Base-by-base conservation (phyloP, 2,329 filamentous ascomycete genomes). In the Fusarium sarcochroum region DNA sequence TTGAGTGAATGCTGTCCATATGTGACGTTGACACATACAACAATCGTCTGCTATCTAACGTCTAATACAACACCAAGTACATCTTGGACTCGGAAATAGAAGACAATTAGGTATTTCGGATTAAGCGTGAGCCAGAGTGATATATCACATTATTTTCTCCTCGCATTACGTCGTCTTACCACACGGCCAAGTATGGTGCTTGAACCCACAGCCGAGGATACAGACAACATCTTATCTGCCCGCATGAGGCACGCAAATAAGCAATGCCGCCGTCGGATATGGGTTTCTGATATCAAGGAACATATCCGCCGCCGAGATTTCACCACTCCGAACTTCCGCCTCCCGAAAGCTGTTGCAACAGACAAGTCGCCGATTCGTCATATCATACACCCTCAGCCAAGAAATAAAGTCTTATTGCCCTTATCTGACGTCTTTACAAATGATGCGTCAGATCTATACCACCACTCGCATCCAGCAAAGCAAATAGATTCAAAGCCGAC, bases 371-470 rank as follows among this genome's bases (percentile, higher is more conserved):
- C 41, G 25, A 57, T 44, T 58, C 41, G 23, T 8, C 47, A 2
- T 20, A 17, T 20, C n/a, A n/a, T 15, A n/a, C n/a, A 32, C 21
- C 34, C 15, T 9, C 32, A 17, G n/a, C 35, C 15, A 10, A n/a
- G 10, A 14, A 37, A 42, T 30, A 8, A 17, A 25, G 41, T 17
- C 45, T 21, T 38, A 32, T 64, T 52, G 7, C 46, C 42, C 10
- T 18, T 10, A 35, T 42, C 37, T 34, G 30, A 18, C 20, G 18
- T 8, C 5, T n/a, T 34, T 56, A 80, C 20, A 80, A 66, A 60
- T 80, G 78, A 63, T 81, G 79, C 9, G 80, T 84, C 40, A 87
- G 74, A 69, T 87, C 85, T 54, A 87, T 87, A 9, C 85, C 84
- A 0, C 85, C 85, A 2, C 84, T 83, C 0, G 80, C 80, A 37